Conservation (phyloP, 768 basidiomycete species). For the Rhodosporidiobolus sp. region DNA sequence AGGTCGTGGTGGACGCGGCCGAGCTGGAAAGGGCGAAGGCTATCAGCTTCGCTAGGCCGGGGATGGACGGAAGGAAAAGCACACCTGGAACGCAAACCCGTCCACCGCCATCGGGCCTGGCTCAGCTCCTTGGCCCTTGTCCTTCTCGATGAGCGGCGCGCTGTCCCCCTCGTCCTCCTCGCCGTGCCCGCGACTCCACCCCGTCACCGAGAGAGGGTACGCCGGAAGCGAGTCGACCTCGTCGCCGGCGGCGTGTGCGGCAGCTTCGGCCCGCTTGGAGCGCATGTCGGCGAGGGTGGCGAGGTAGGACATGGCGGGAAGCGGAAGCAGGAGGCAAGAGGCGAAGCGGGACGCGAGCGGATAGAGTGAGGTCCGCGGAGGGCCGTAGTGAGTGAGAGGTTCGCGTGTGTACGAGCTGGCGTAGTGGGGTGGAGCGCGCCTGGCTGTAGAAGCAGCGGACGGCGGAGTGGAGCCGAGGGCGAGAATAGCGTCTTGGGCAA, state of each 20-base stretch:
- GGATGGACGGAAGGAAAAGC: neutral
- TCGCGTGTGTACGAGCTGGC: too few species aligned
- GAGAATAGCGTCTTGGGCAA: too few species aligned
- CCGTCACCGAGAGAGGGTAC: neutral
- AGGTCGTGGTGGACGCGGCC: slow-evolving; percentile 14
- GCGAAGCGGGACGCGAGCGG: too few species aligned
- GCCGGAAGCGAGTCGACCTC: slow-evolving; percentile 2
- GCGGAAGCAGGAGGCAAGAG: neutral
- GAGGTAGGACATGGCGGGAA: neutral
- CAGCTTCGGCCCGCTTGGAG: neutral
- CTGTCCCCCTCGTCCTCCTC: neutral
- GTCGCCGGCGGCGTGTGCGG: too few species aligned
- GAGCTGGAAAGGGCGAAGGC: neutral
- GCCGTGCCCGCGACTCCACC: neutral
- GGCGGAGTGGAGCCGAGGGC: too few species aligned
- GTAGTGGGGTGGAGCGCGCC: too few species aligned
- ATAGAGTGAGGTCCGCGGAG: neutral
- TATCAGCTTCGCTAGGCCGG: neutral
- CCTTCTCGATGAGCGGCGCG: neutral
- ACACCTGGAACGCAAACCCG: slow-evolving; percentile 8
- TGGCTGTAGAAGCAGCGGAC: too few species aligned
- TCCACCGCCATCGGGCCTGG: neutral
- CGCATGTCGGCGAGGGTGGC: neutral
- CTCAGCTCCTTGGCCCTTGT: neutral
- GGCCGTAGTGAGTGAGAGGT: too few species aligned